These are phyloP conservation scores for Alternaria sp. DNA, from an alignment of 2,329 filamentous ascomycete genomes.

Conservation along the genomic window DNA sequence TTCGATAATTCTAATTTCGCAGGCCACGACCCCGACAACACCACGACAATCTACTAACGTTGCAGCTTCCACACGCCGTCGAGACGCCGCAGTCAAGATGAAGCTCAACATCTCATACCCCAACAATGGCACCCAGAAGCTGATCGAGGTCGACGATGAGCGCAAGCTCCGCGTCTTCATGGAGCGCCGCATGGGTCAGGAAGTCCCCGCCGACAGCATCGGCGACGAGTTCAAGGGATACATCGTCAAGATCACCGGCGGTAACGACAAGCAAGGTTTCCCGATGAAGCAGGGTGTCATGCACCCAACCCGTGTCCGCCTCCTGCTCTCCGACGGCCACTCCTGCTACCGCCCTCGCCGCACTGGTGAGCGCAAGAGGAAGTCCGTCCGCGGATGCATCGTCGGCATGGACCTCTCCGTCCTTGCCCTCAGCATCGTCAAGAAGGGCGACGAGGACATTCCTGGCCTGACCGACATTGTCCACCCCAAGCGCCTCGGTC, in stretches of 20 bases:
- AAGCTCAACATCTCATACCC: conserved; percentile 87
- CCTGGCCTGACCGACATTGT: conserved; percentile 97
- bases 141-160: conserved; percentile 99
- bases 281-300: conserved; percentile 99
- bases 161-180: conserved; percentile 98
- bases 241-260: conserved; percentile 98
- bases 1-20: conserved; percentile 16
- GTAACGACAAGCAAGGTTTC: conserved; percentile 99
- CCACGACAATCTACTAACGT: conserved; percentile 45
- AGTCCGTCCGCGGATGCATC: conserved; percentile 99
- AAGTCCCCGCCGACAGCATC: conserved; percentile 91
- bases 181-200: conserved; percentile 95
- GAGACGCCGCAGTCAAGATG: conserved; percentile 61
- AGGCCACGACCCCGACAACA: conserved; percentile 18
- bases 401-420: conserved; percentile 95
- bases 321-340: conserved; percentile 95
- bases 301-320: conserved; percentile 96
- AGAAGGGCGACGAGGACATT: conserved; percentile 94
- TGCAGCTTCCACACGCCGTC: conserved; percentile 42
- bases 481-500: conserved; percentile 98
- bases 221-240: conserved; percentile 99
- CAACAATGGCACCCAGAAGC: conserved; percentile 99
- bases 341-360: conserved; percentile 99
- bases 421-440: conserved; percentile 92
- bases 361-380: conserved; percentile 98